These are phyloP conservation scores for Penicillium ochrochloron DNA, from an alignment of 495 filamentous ascomycete species.

Conservation along the genomic window DNA sequence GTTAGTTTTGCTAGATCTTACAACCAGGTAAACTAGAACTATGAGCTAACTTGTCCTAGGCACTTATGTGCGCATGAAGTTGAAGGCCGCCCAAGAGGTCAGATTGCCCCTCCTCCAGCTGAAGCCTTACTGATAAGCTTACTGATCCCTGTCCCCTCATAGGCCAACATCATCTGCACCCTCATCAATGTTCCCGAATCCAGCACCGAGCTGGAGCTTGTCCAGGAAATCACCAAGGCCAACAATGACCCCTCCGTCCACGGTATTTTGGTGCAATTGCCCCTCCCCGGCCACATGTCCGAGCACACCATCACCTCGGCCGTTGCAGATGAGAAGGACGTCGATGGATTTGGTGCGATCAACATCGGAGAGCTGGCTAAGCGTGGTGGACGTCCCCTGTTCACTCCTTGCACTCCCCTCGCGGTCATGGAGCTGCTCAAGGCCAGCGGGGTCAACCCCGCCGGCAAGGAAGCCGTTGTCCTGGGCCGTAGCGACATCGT, in stretches of 20 bases:
- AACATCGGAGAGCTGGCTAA: conserved; percentile 98
- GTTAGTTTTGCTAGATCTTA: conserved; percentile 54
- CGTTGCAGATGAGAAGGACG: conserved; percentile 92
- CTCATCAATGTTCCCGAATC: conserved; percentile 80
- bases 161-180: conserved; percentile 90
- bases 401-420: conserved; percentile 93
- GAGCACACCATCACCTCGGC: conserved; percentile 88
- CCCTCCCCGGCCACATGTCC: conserved; percentile 83
- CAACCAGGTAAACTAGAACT: conserved; percentile 5
- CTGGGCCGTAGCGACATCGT: conserved; percentile 96
- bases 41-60: conserved; percentile 55
- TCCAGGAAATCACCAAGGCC: conserved; percentile 76
- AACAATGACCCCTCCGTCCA: conserved; percentile 89
- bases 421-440: conserved; percentile 92
- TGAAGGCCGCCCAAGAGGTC: conserved; percentile 95
- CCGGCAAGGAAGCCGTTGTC: conserved; percentile 92
- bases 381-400: conserved; percentile 83
- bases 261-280: conserved; percentile 92
- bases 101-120: conserved; percentile 24
- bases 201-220: conserved; percentile 81
- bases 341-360: conserved; percentile 91
- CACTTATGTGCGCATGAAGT: conserved; percentile 99
- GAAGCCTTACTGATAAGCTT: conserved; percentile 1
- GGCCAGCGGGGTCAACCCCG: conserved; percentile 80
- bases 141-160: conserved; percentile 24